phyloP scores from a whole-genome alignment of 192 early-diverging fungal species.

The Rhizoclosmatium sp. region DNA sequence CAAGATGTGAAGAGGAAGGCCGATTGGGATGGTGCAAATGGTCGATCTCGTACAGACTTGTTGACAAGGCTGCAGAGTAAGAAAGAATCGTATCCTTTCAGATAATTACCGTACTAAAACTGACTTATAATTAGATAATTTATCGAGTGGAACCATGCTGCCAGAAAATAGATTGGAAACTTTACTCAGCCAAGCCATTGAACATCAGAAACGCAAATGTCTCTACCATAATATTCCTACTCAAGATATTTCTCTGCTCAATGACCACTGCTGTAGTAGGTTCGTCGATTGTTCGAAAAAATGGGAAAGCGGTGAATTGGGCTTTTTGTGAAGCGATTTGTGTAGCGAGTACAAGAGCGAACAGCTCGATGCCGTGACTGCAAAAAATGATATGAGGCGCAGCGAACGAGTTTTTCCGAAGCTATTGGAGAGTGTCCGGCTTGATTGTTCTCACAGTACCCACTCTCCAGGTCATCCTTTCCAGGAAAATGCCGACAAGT shows the following conservation, averaged over 20 bases:
- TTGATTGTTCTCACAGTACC: too few relatives aligned
- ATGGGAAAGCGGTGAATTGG: not conserved
- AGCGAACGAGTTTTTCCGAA: too few relatives aligned
- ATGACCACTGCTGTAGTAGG: slow-evolving; percentile 80
- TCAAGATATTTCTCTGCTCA: slow-evolving; percentile 65
- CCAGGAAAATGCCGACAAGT: slow-evolving; percentile 37
- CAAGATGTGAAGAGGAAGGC: slow-evolving; percentile 74
- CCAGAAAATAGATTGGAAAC: slow-evolving; percentile 85
- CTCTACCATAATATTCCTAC: slow-evolving; percentile 82
- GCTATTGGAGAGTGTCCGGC: too few relatives aligned
- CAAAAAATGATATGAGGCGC: too few relatives aligned
- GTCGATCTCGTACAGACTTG: slow-evolving; percentile 69
- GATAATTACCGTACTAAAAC: slow-evolving; percentile 37
- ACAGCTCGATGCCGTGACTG: too few relatives aligned
- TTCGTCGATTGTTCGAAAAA: slow-evolving; percentile 37
- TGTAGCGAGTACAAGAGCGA: too few relatives aligned
- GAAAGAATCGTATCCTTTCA: not conserved
- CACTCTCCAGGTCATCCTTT: slow-evolving; percentile 12
- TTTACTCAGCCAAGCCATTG: slow-evolving; percentile 81
- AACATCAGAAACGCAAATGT: slow-evolving; percentile 78
- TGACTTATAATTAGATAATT: slow-evolving; percentile 64
- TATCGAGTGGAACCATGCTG: slow-evolving; percentile 85
- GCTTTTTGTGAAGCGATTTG: not conserved
- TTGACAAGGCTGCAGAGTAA: slow-evolving; percentile 74
- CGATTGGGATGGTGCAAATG: slow-evolving; percentile 82